Base-by-base conservation (phyloP, 2,329 filamentous ascomycete genomes). In the Alternaria alternata region DNA sequence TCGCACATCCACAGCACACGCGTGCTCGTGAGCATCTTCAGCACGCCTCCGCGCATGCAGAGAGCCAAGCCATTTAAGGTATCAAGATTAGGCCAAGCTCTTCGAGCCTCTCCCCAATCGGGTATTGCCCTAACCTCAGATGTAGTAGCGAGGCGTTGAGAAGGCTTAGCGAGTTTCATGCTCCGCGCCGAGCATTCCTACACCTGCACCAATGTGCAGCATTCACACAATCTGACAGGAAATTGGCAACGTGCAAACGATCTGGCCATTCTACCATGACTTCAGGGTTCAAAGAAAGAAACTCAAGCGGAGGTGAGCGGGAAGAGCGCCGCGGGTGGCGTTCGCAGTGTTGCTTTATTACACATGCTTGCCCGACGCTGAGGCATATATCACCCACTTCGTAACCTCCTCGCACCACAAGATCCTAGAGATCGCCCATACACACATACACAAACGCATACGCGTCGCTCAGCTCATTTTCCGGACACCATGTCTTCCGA, bases 331-430 rank as follows among this genome's bases (percentile, higher is more conserved):
- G 53, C 57, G 51, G 59, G 67, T 64, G 58, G 63, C 59, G 52
- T 65, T 67, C 54, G 65, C 53, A 63, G 64, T 56, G 59, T 51
- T 61, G 65, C 74, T 75, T 78, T 76, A 78, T 73, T 75, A 77
- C 65, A 55, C 59, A 24, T 60, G 62, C 53, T 24, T 60, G 67
- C 72, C 74, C 73, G 61, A 62, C 67, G 61, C 66, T 64, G 57
- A 64, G 59, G 59, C 62, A 58, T 51, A 65, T 63, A 60, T 63
- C 62, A 57, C 46, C 44, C 56, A 67, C 64, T 63, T 64, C 64
- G 60, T 69, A 71, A 67, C 63, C 42, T 67, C 59, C 60, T 61
- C 58, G 57, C 65, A 34, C 5, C 24, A 59, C 32, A 65, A 68
- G 58, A 66, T 64, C 61, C 66, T 51, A 61, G 61, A 57, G 63